These are phyloP conservation scores for Melanogaster broomeanus DNA, from an alignment of 768 basidiomycete species.

Conservation along the genomic window DNA sequence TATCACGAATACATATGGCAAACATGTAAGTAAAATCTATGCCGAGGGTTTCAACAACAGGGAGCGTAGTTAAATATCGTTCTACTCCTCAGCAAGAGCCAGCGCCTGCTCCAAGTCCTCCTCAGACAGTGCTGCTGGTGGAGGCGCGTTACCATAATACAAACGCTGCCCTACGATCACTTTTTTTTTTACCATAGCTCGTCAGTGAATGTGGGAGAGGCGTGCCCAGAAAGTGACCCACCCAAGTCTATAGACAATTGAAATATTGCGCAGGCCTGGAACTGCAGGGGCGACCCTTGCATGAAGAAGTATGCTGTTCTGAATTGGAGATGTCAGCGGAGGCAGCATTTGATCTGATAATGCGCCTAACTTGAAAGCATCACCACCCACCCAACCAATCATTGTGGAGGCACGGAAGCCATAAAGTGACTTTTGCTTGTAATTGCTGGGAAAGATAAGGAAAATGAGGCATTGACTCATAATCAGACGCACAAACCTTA, in stretches of 20 bases:
- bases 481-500: conserved; percentile 51
- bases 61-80: background rate
- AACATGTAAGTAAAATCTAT: too few relatives aligned
- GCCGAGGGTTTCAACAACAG: background rate
- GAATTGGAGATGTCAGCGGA: conserved; percentile 18
- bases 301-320: conserved; percentile 83
- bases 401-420: conserved; percentile 84
- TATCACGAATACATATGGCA: too few relatives aligned
- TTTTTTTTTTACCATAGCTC: conserved; percentile 29
- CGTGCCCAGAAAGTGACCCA: conserved; percentile 36
- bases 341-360: conserved; percentile 3
- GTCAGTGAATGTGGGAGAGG: conserved; percentile 10
- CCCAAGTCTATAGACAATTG: conserved; percentile 80
- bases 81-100: conserved; percentile 61
- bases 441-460: conserved; percentile 57
- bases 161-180: conserved; percentile 75
- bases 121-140: conserved; percentile 47
- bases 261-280: conserved; percentile 82
- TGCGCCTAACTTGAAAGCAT: conserved; percentile 72
- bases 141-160: conserved; percentile 71
- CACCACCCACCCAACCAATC: conserved; percentile 82
- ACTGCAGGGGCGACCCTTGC: conserved; percentile 71
- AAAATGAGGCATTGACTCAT: conserved; percentile 18
- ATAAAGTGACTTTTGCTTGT: conserved; percentile 75
- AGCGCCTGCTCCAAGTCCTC: conserved; percentile 76